Base-by-base conservation (phyloP, 2,329 filamentous ascomycete genomes). In the Tolypocladium ovalisporum region DNA sequence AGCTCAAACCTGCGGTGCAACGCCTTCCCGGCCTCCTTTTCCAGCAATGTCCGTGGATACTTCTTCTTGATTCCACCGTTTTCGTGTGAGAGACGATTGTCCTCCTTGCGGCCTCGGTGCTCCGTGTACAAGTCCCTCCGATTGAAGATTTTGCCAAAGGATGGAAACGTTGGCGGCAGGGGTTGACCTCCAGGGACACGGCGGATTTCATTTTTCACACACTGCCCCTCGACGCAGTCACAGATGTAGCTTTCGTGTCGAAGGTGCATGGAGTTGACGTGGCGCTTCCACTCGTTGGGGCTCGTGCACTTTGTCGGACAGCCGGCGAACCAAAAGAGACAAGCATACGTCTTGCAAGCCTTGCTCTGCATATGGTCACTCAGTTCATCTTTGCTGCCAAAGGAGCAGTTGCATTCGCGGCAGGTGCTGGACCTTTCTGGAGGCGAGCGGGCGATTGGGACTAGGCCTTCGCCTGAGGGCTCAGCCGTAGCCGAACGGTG, bases 241-340 rank as follows among this genome's bases (percentile, higher is more conserved):
- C 92, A 97, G 58, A 87, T 78, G 83, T 86, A 97, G 72, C 85
- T 88, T 51, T 81, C 75, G 3, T 89, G 76, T 56, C 86, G 82
- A 27, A 96, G 76, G 67, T 97, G 93, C 67, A 96, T 88, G 0
- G 87, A 88, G 36, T 78, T 75, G 65, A 93, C 84, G 68, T 97
- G 93, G 0, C 93, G 84, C 71, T 97, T 97, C 93, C 93, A 97
- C 70, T 97, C 92, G 68, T 96, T 96, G 74, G 96, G 96, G 63
- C 81, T 86, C 3, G 81, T 79, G 66, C 96, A 96, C 0, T 79
- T 84, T 2, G 84, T 82, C 1, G 61, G 62, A 73, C 93, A 97
- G 37, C 87, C 88, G 57, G 91, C 94, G 57, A 83, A 85, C 35
- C 82, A 76, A 69, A 97, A 91, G 57, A 90, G 84, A 70, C 93